Evolutionary conservation across 2,329 filamentous ascomycete genomes (phyloP).

Genomic region (Trichoderma harzianum): DNA sequence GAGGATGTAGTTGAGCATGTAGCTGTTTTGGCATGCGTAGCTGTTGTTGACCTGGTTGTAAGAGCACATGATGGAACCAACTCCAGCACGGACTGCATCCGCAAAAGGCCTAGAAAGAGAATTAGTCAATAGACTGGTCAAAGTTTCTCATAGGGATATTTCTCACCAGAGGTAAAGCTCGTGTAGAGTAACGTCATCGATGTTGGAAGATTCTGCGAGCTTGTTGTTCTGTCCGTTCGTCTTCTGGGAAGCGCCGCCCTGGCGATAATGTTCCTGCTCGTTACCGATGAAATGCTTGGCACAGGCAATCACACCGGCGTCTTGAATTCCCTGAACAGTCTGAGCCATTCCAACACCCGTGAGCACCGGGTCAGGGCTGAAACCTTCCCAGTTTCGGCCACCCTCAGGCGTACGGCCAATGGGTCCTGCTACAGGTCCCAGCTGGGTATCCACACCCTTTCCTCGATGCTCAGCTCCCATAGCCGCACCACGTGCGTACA

Average conservation of each 20-base stretch:
- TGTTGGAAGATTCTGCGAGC: background rate
- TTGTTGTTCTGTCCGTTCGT: background rate
- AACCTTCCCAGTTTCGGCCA: slow-evolving; percentile 73
- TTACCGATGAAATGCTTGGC: background rate
- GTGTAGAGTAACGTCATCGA: background rate
- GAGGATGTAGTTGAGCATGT: slow-evolving; percentile 64
- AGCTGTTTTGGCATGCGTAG: slow-evolving; percentile 70
- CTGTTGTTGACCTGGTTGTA: slow-evolving; percentile 71
- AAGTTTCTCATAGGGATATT: background rate
- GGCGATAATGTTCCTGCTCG: background rate
- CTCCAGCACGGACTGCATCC: slow-evolving; percentile 56
- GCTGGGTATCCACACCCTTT: slow-evolving; percentile 22
- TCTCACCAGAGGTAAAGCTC: background rate
- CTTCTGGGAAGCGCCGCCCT: background rate
- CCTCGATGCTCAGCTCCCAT: background rate
- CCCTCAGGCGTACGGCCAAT: slow-evolving; percentile 67
- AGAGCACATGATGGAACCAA: slow-evolving; percentile 61
- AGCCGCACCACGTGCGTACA: background rate
- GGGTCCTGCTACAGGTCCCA: slow-evolving; percentile 66
- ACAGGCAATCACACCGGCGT: slow-evolving; percentile 50
- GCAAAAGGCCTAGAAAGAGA: slow-evolving; percentile 49
- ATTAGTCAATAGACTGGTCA: background rate
- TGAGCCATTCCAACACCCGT: slow-evolving; percentile 67
- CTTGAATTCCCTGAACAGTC: slow-evolving; percentile 75
- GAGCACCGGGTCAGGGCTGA: slow-evolving; percentile 67